Evolutionary conservation across 192 early-diverging fungal species (phyloP).

Genomic region (Geranomyces michiganensis): DNA sequence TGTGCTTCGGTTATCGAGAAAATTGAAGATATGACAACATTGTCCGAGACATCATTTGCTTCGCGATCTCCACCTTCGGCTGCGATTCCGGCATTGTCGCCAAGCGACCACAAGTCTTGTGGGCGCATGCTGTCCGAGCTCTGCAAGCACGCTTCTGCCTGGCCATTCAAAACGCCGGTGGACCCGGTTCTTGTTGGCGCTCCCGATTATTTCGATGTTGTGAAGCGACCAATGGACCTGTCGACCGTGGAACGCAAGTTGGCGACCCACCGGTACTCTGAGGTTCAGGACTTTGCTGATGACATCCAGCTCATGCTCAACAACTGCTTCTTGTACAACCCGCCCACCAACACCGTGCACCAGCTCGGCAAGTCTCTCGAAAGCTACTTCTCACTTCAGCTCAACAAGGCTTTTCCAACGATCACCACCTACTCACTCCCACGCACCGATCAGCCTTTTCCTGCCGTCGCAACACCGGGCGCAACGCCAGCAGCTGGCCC

Average conservation of each 20-base stretch:
- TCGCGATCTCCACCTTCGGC: conserved; percentile 17
- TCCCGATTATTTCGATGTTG: conserved; percentile 72
- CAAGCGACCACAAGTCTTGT: conserved; percentile 31
- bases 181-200: conserved; percentile 43
- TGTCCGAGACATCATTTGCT: not conserved
- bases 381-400: conserved; percentile 29
- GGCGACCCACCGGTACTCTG: conserved; percentile 48
- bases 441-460: not conserved
- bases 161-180: conserved; percentile 43
- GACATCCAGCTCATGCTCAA: conserved; percentile 72
- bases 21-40: conserved; percentile 1
- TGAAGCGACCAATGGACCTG: conserved; percentile 80
- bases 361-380: conserved; percentile 33
- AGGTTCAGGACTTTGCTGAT: conserved; percentile 57
- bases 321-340: conserved; percentile 78
- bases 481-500: conserved; percentile 10
- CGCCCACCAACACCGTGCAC: conserved; percentile 51
- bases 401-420: conserved; percentile 33
- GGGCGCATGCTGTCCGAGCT: conserved; percentile 21
- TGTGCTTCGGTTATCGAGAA: not conserved
- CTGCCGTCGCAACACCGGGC: conserved; percentile 3
- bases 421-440: conserved; percentile 16
- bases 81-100: conserved; percentile 11
- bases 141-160: conserved; percentile 34
- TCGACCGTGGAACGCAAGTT: conserved; percentile 65